These are phyloP conservation scores for Mycena olivaceomarginata DNA, from an alignment of 768 basidiomycete species.

Conservation along the genomic window DNA sequence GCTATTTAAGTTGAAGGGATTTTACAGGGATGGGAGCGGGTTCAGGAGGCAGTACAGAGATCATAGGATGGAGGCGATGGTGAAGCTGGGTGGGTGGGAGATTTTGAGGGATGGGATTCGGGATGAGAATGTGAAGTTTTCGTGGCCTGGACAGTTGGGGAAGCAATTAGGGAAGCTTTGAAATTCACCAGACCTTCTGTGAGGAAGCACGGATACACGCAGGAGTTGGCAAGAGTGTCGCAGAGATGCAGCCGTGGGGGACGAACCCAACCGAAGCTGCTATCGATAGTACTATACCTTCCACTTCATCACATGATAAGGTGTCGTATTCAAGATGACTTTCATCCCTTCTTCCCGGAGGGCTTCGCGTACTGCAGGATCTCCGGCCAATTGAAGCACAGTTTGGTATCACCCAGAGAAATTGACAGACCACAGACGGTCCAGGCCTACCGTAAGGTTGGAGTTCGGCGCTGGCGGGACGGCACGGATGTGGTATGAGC, in stretches of 20 bases:
- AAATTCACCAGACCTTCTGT: constrained; percentile 1
- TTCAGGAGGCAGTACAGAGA: constrained; percentile 5
- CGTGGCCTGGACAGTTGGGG: constrained; percentile 4
- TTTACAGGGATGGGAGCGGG: constrained; percentile 7
- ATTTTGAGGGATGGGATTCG: constrained; percentile 7
- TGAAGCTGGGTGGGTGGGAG: constrained; percentile 7
- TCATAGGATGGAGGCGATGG: constrained; percentile 7
- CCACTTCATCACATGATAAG: not conserved
- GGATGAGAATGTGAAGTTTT: constrained; percentile 2
- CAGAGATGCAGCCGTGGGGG: not conserved
- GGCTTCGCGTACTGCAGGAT: too few species aligned
- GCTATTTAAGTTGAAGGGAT: not conserved
- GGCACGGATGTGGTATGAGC: too few species aligned
- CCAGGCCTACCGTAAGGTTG: too few species aligned
- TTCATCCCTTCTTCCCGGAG: too few species aligned
- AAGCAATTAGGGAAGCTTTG: constrained; percentile 2
- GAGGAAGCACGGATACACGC: constrained; percentile 4
- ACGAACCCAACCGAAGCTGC: constrained; percentile 5
- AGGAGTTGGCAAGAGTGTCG: constrained; percentile 5
- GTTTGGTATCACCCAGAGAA: too few species aligned
- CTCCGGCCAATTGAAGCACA: too few species aligned
- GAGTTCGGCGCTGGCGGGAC: too few species aligned
- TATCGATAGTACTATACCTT: not conserved
- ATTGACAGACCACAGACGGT: too few species aligned
- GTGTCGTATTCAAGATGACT: too few species aligned